Percentiles rank a stretch among this genome's conserved stretches.
Evolutionary conservation across 352 stramenopile genomes (phyloP).

Genomic region (Halophytophthora batemanensis): DNA sequence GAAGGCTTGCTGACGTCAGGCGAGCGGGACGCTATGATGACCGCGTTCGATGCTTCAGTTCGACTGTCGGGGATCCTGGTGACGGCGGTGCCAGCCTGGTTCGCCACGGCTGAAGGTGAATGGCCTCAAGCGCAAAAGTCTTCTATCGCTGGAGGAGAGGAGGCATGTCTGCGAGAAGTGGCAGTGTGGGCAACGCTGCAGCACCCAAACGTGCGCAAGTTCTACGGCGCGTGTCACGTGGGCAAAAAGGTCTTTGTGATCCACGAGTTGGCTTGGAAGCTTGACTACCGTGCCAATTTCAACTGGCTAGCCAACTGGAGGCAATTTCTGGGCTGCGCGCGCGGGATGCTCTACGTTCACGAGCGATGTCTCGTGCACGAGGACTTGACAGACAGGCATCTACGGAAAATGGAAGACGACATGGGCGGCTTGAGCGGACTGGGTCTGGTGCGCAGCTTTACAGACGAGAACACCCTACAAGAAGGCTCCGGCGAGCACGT

Average conservation of each 20-base stretch:
- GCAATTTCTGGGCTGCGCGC: constrained; percentile 5
- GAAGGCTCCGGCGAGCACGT: too few relatives aligned
- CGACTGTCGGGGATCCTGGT: constrained; percentile 1
- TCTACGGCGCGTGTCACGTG: constrained; percentile 20
- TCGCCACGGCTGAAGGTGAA: neutral
- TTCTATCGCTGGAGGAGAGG: neutral
- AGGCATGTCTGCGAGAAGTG: neutral
- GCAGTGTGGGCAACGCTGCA: constrained; percentile 2
- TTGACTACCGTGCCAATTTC: too few relatives aligned
- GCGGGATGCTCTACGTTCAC: constrained; percentile 38
- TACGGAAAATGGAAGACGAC: neutral
- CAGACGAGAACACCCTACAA: too few relatives aligned
- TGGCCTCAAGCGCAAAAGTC: too few relatives aligned
- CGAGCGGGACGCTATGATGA: constrained; percentile 1
- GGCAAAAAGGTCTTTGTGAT: neutral
- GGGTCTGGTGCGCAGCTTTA: neutral
- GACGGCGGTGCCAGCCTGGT: constrained; percentile 7
- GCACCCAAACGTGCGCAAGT: constrained; percentile 14
- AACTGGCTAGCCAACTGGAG: too few relatives aligned
- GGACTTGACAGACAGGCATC: neutral
- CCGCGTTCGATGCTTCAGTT: constrained; percentile 3
- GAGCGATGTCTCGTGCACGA: constrained; percentile 8
- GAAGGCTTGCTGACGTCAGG: neutral
- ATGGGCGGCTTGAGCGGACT: neutral
- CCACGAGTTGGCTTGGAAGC: neutral